A percentile compares a stretch with the other conserved stretches of the same genome.
phyloP scores from a whole-genome alignment of 108 stramenopile genomes.

The Hondaea fermentalgiana region DNA sequence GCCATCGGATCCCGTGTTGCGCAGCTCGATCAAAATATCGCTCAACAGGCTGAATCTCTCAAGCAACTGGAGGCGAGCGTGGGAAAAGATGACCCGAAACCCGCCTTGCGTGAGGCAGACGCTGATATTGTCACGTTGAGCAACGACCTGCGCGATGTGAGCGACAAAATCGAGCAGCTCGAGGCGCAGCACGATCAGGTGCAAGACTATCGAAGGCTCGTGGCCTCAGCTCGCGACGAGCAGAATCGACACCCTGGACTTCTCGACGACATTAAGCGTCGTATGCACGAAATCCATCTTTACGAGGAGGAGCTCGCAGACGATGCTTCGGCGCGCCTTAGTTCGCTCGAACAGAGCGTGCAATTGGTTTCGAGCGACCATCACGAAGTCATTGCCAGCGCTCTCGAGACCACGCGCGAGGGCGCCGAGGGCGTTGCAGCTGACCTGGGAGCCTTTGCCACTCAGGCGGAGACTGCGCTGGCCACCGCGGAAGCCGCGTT shows the following conservation, averaged over 20 bases:
- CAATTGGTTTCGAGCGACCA: neutral
- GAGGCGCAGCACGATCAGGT: conserved; percentile 31
- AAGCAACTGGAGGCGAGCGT: conserved; percentile 62
- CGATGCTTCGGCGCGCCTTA: neutral
- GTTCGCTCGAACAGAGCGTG: neutral
- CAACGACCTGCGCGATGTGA: conserved; percentile 39
- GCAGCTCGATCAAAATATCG: conserved; percentile 44
- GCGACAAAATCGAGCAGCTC: conserved; percentile 23
- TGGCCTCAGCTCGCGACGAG: neutral
- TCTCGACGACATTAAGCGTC: neutral
- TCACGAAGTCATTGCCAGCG: neutral
- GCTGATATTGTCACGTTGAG: neutral
- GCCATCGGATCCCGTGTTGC: conserved; percentile 34
- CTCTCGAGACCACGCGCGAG: neutral
- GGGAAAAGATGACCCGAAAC: neutral
- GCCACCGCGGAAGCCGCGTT: neutral
- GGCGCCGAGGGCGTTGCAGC: neutral
- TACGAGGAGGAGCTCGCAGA: neutral
- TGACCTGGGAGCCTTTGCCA: neutral
- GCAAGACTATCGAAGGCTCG: neutral
- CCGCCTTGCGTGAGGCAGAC: neutral
- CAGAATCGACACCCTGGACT: neutral
- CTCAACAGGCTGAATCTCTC: conserved; percentile 59
- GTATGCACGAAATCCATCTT: neutral
- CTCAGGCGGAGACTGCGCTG: neutral